Evolutionary conservation across 805 yeast species (phyloP).

Genomic region (Candida sithepensis): DNA sequence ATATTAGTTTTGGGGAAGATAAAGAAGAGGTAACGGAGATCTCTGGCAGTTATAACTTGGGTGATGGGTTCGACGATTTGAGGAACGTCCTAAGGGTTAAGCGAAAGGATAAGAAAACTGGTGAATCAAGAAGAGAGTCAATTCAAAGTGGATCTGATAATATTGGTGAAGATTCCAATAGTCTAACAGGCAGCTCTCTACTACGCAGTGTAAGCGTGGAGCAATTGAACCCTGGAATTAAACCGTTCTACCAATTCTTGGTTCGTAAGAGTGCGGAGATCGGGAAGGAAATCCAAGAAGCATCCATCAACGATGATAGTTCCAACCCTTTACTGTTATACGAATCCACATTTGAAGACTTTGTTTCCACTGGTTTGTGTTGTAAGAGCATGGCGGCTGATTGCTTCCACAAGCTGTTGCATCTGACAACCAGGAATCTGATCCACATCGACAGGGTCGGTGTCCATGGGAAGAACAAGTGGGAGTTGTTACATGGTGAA

Average conservation of each 20-base stretch:
- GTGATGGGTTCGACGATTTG: constrained; percentile 12
- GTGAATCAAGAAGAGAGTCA: not conserved
- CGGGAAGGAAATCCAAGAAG: constrained; percentile 1
- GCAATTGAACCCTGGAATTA: not conserved
- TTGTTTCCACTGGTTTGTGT: constrained; percentile 9
- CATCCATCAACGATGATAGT: constrained; percentile 1
- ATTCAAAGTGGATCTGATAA: not conserved
- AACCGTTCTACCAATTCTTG: constrained; percentile 1
- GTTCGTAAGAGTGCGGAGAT: not conserved
- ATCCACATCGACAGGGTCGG: constrained; percentile 13
- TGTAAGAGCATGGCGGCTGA: constrained; percentile 15
- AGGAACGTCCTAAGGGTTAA: constrained; percentile 1
- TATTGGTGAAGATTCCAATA: not conserved
- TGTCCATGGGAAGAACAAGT: constrained; percentile 18
- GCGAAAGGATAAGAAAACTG: constrained; percentile 1
- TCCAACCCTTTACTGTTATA: constrained; percentile 4
- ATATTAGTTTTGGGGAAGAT: constrained; percentile 9
- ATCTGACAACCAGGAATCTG: constrained; percentile 14
- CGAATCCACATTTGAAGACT: constrained; percentile 12
- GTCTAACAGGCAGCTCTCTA: not conserved
- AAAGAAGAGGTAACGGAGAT: not conserved
- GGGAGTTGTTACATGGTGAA: constrained; percentile 21
- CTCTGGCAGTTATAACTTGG: not conserved
- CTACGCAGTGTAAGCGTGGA: not conserved
- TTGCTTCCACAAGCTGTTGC: constrained; percentile 17